Conservation (phyloP, 208 protist genomes). For the Angomonas desouzai region DNA sequence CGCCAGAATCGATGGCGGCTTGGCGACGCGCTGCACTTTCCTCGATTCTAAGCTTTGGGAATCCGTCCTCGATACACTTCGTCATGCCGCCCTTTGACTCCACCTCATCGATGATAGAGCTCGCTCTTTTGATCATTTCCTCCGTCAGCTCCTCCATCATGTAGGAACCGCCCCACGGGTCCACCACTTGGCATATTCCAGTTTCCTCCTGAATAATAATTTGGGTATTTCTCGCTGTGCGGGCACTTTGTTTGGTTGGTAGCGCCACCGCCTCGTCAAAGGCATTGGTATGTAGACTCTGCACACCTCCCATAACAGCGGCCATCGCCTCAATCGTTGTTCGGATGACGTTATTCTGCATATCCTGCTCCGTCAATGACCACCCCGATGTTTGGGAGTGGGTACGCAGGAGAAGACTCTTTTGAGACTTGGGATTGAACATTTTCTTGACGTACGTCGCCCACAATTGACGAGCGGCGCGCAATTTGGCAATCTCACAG, state of each 20-base stretch:
- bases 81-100: conserved; percentile 83
- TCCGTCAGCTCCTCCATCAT: conserved; percentile 95
- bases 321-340: conserved; percentile 97
- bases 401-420: conserved; percentile 90
- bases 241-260: conserved; percentile 89
- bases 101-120: conserved; percentile 90
- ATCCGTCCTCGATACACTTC: conserved; percentile 79
- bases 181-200: conserved; percentile 77
- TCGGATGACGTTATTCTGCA: conserved; percentile 96
- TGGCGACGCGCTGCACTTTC: conserved; percentile 90
- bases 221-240: conserved; percentile 96
- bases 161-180: conserved; percentile 91
- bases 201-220: conserved; percentile 94
- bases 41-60: conserved; percentile 96
- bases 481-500: conserved; percentile 95
- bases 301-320: conserved; percentile 91
- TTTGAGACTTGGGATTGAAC: conserved; percentile 90
- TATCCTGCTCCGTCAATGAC: conserved; percentile 95
- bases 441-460: conserved; percentile 89
- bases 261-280: conserved; percentile 95
- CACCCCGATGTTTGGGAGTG: conserved; percentile 96
- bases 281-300: conserved; percentile 94
- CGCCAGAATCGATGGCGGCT: conserved; percentile 85
- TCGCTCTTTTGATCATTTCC: conserved; percentile 73
- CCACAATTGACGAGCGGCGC: conserved; percentile 94